Evolutionary conservation across 495 filamentous ascomycete genomes (phyloP).

Genomic region (Parachaetomium inaequale): DNA sequence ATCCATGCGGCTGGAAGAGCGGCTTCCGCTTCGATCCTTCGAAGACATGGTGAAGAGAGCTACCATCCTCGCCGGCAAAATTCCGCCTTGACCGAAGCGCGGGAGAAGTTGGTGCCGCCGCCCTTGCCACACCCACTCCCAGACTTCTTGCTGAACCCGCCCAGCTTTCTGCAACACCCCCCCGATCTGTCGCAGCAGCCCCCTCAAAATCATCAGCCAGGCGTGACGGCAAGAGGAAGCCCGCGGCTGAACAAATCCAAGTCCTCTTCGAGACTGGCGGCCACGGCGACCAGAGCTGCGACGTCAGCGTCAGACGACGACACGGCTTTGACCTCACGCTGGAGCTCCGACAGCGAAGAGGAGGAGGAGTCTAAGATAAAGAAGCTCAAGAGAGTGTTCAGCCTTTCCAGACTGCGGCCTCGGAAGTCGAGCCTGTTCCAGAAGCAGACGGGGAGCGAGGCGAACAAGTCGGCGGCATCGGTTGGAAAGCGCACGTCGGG

Average conservation of each 20-base stretch:
- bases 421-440: background rate
- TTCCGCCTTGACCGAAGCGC: background rate
- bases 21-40: background rate
- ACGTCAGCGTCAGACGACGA: background rate
- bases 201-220: background rate
- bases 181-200: constrained; percentile 2
- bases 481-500: background rate
- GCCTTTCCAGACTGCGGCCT: constrained; percentile 8
- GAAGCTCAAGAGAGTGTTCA: constrained; percentile 7
- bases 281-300: background rate
- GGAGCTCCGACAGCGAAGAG: constrained; percentile 21
- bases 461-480: background rate
- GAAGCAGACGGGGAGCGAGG: background rate
- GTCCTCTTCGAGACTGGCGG: background rate
- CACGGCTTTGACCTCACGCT: constrained; percentile 3
- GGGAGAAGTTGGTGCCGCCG: background rate
- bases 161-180: background rate
- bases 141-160: background rate
- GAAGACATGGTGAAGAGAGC: background rate
- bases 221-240: background rate
- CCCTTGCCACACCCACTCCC: background rate
- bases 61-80: background rate
- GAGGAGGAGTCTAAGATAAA: background rate
- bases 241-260: background rate
- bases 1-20: background rate